Percentiles rank a stretch among this genome's conserved stretches.
These are phyloP conservation scores for Rubroboletus pulcherrimus DNA, from an alignment of 768 basidiomycete species.

Conservation along the genomic window DNA sequence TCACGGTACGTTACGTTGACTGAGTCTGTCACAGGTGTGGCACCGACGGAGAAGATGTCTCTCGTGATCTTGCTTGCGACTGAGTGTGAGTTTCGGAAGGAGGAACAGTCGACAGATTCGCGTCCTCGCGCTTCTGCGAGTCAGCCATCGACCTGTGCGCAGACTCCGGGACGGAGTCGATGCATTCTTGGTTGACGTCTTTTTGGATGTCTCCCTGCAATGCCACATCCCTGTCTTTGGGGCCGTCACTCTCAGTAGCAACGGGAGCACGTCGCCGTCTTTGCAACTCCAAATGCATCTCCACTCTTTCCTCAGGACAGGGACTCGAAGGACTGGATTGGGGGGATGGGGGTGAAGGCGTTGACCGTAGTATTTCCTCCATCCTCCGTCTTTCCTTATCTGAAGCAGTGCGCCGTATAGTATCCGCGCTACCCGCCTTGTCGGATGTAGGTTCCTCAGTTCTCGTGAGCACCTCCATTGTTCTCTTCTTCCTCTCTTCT, in stretches of 20 bases:
- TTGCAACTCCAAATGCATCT: background rate
- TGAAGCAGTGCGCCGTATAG: constrained; percentile 14
- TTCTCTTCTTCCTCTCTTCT: constrained; percentile 13
- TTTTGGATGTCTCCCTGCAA: background rate
- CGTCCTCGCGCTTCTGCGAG: background rate
- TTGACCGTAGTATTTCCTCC: constrained; percentile 22
- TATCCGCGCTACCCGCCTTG: background rate
- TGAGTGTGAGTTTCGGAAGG: background rate
- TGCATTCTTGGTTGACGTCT: background rate
- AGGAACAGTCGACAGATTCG: background rate
- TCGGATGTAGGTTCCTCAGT: background rate
- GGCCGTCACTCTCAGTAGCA: background rate
- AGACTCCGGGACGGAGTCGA: background rate
- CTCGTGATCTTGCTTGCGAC: background rate
- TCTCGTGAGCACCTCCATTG: background rate
- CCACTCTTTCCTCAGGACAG: background rate
- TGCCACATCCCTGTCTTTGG: background rate
- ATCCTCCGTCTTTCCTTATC: constrained; percentile 26
- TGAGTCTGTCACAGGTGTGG: constrained; percentile 1
- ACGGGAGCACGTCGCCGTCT: background rate
- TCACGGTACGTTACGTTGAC: background rate
- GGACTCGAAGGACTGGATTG: background rate
- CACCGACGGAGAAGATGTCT: background rate
- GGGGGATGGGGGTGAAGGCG: constrained; percentile 3
- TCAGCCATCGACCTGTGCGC: background rate